Evolutionary conservation across 352 stramenopile species (phyloP).

Genomic region (Phytophthora pluvialis): DNA sequence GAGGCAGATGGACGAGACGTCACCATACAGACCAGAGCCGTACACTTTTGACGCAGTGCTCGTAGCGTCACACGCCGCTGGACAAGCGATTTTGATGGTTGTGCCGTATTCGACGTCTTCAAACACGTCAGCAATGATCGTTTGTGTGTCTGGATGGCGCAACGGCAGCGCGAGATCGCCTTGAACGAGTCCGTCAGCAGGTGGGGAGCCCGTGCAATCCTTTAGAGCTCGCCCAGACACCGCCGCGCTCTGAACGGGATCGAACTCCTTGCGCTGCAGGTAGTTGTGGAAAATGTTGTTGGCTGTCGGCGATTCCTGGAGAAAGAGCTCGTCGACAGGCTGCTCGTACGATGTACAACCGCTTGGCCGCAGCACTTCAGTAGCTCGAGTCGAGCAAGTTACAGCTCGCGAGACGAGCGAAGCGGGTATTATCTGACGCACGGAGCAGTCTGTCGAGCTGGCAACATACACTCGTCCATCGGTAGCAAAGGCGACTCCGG

Average conservation of each 20-base stretch:
- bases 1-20: slow-evolving; percentile 90
- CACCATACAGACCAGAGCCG: slow-evolving; percentile 85
- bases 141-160: slow-evolving; percentile 25
- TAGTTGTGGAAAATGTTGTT: slow-evolving; percentile 97
- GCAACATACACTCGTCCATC: slow-evolving; percentile 92
- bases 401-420: slow-evolving; percentile 66
- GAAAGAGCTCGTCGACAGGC: slow-evolving; percentile 88
- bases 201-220: slow-evolving; percentile 92
- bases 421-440: slow-evolving; percentile 86
- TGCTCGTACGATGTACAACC: slow-evolving; percentile 95
- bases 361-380: slow-evolving; percentile 89
- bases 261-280: slow-evolving; percentile 44
- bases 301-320: slow-evolving; percentile 68
- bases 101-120: slow-evolving; percentile 92
- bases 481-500: slow-evolving; percentile 82
- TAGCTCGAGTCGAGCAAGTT: slow-evolving; percentile 80
- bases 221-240: slow-evolving; percentile 80
- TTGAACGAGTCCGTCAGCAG: slow-evolving; percentile 83
- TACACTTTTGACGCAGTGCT: slow-evolving; percentile 42
- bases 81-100: slow-evolving; percentile 87
- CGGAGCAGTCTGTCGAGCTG: slow-evolving; percentile 90
- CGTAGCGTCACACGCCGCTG: slow-evolving; percentile 50
- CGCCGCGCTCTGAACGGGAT: slow-evolving; percentile 54
- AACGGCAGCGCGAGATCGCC: slow-evolving; percentile 54
- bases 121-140: slow-evolving; percentile 45